phyloP scores from a whole-genome alignment of 1,139 yeast species.

The Candida tropicalis region DNA sequence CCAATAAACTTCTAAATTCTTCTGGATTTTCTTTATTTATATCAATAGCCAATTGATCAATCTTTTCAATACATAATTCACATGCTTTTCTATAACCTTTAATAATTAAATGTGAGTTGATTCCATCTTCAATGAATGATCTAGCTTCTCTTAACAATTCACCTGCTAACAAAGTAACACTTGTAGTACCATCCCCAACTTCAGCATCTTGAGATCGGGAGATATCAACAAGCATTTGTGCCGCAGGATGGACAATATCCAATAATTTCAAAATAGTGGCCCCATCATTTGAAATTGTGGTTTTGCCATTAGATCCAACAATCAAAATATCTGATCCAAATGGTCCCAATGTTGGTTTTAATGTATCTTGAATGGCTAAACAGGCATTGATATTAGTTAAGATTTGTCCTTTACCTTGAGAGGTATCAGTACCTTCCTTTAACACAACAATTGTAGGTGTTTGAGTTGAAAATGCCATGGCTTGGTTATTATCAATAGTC shows the following conservation, averaged over 20 bases:
- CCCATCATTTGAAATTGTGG: constrained; percentile 97
- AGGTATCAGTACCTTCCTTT: constrained; percentile 95
- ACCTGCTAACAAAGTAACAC: constrained; percentile 93
- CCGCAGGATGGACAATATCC: constrained; percentile 98
- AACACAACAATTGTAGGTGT: constrained; percentile 97
- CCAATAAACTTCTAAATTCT: constrained; percentile 74
- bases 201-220: constrained; percentile 98
- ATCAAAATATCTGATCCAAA: constrained; percentile 93
- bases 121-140: constrained; percentile 91
- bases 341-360: constrained; percentile 95
- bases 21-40: constrained; percentile 46
- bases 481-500: neutral
- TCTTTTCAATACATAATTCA: constrained; percentile 69
- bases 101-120: constrained; percentile 83
- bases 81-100: constrained; percentile 89
- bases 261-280: constrained; percentile 91
- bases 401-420: constrained; percentile 96
- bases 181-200: constrained; percentile 98
- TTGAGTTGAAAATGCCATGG: constrained; percentile 86
- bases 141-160: constrained; percentile 91
- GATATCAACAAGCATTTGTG: constrained; percentile 90
- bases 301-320: constrained; percentile 78
- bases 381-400: constrained; percentile 96
- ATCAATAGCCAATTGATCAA: constrained; percentile 75
- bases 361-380: constrained; percentile 92